phyloP scores from a whole-genome alignment of 2,329 filamentous ascomycete genomes.

The Hypoxylon sp. region DNA sequence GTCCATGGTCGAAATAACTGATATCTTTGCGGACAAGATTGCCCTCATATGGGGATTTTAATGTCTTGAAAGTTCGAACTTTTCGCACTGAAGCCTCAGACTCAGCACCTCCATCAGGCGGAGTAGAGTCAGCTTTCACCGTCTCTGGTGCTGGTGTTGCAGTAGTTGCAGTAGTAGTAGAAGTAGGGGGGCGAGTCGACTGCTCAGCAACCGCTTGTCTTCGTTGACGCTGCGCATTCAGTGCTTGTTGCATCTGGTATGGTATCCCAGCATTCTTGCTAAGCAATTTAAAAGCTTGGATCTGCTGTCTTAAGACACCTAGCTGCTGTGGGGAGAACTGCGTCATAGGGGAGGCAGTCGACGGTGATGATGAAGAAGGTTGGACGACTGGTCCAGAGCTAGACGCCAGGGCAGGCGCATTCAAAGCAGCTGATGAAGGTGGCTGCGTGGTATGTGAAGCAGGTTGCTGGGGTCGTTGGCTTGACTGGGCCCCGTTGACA shows the following conservation, averaged over 20 bases:
- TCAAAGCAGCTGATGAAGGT: slow-evolving; percentile 54
- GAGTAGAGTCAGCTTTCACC: slow-evolving; percentile 53
- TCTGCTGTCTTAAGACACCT: slow-evolving; percentile 83
- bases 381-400: slow-evolving; percentile 51
- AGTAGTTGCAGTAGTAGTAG: slow-evolving; percentile 59
- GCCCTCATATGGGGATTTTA: slow-evolving; percentile 78
- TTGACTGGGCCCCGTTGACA: slow-evolving; percentile 64
- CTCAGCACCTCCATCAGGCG: slow-evolving; percentile 52
- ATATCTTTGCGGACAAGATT: slow-evolving; percentile 70
- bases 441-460: slow-evolving; percentile 54
- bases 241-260: slow-evolving; percentile 80
- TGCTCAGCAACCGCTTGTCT: slow-evolving; percentile 69
- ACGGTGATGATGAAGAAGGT: slow-evolving; percentile 53
- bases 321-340: slow-evolving; percentile 86
- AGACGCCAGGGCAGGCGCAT: slow-evolving; percentile 57
- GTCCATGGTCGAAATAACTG: slow-evolving; percentile 82
- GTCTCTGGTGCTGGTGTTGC: slow-evolving; percentile 55
- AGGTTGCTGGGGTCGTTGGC: slow-evolving; percentile 56
- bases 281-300: slow-evolving; percentile 89
- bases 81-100: slow-evolving; percentile 55
- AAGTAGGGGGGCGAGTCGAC: slow-evolving; percentile 56
- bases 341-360: slow-evolving; percentile 51
- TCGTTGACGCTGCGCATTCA: slow-evolving; percentile 81
- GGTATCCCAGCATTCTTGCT: slow-evolving; percentile 90
- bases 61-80: slow-evolving; percentile 74